Base-by-base conservation (phyloP, 768 basidiomycete species). In the Lentinula lateritia region DNA sequence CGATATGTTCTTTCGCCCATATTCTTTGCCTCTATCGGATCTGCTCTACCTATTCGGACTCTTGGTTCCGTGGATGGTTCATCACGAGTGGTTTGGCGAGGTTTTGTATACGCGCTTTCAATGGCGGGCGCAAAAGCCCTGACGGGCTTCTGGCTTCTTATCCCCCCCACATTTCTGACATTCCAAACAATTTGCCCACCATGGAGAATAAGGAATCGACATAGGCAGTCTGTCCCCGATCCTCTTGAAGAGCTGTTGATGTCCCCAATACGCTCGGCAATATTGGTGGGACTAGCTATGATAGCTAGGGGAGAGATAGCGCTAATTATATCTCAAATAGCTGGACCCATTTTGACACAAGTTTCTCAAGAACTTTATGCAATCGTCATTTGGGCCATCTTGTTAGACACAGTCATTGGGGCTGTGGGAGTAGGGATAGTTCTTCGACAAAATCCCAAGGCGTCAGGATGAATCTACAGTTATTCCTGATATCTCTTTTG, bases 281-380 rank as follows among this genome's bases (percentile, higher is more conserved):
- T 71, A 10, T 73, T 86, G 42, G 72, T 87, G 18, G 82, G 83
- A 0, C 68, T 83, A 3, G 85, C 85, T 0, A 83, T 89, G 80
- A 80, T 88, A 39, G 82, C 87, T 0, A 78, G 88, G 2, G 88
- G 88, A 1, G 87, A 89, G 70, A 87, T 89, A 32, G 86, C 84
- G 12, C 75, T 89, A 52, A 81, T 87, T 36, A 80, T 88, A 35
- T 81, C 84, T 39, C 75, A 82, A 60, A 72, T 82, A 18, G 75
- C 76, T 0, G 66, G 71, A 15, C 73, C 73, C 5, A 59, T 74
- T 28, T 70, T 77, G 50, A 61, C 68, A 4, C 34, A 38, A 18
- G 65, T 62, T 18, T 56, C 43, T 42, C 62, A 67, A 18, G 81
- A 83, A 60, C 72, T 80, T 4, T 83, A 79, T 66, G 75, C 83